These are phyloP conservation scores for Stemphylium beticola DNA, from an alignment of 2,329 filamentous ascomycete genomes.

Conservation along the genomic window DNA sequence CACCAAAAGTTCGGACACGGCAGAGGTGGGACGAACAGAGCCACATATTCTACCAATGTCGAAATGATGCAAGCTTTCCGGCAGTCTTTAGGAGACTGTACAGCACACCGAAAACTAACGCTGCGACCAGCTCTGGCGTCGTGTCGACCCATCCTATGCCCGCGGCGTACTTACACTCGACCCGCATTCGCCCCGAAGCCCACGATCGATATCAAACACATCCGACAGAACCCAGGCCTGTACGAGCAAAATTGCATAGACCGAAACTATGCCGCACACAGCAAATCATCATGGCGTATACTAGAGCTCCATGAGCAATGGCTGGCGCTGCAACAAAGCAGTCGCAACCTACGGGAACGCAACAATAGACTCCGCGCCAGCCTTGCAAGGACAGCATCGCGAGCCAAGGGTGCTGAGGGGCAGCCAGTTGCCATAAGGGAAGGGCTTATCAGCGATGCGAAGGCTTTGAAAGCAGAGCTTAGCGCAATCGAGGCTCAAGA, in stretches of 20 bases:
- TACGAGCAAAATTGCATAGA: slow-evolving; percentile 84
- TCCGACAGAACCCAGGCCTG: slow-evolving; percentile 81
- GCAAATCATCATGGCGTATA: slow-evolving; percentile 61
- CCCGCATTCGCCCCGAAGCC: slow-evolving; percentile 80
- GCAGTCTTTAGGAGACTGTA: slow-evolving; percentile 24
- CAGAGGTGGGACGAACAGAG: slow-evolving; percentile 6
- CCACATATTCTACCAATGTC: background rate
- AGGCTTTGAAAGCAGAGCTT: slow-evolving; percentile 68
- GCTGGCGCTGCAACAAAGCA: slow-evolving; percentile 62
- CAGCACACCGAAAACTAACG: slow-evolving; percentile 13
- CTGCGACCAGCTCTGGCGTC: slow-evolving; percentile 1
- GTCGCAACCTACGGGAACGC: slow-evolving; percentile 67
- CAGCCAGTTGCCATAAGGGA: slow-evolving; percentile 53
- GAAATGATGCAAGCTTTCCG: slow-evolving; percentile 18
- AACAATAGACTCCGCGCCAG: slow-evolving; percentile 69
- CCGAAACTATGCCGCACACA: slow-evolving; percentile 74
- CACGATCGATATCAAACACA: slow-evolving; percentile 83
- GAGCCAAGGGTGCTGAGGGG: slow-evolving; percentile 32
- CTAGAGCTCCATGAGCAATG: slow-evolving; percentile 56
- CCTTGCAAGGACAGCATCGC: slow-evolving; percentile 51
- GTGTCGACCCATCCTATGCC: slow-evolving; percentile 38
- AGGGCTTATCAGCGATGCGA: slow-evolving; percentile 67
- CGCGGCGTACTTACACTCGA: slow-evolving; percentile 55
- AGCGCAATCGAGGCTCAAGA: slow-evolving; percentile 67
- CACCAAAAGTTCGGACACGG: slow-evolving; percentile 16